phyloP scores from a whole-genome alignment of 768 basidiomycete genomes.

The Boletus pseudo-olivaceus region DNA sequence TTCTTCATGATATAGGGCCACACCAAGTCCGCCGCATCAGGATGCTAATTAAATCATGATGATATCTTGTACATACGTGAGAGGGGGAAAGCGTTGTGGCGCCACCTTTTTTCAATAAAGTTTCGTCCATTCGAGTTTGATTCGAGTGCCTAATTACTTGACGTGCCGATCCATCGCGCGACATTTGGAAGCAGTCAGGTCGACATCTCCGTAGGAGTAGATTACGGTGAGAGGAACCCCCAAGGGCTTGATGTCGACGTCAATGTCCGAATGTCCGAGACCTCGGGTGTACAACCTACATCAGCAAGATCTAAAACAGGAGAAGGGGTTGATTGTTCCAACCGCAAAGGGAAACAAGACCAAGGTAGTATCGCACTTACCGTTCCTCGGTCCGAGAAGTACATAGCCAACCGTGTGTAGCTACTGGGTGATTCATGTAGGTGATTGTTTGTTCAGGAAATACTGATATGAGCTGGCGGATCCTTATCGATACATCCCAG shows the following conservation, averaged over 20 bases:
- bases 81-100: neutral
- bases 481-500: too few species aligned
- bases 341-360: neutral
- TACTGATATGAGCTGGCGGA: neutral
- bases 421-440: neutral
- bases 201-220: neutral
- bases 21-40: neutral
- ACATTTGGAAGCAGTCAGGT: neutral
- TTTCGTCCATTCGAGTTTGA: neutral
- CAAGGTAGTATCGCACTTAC: neutral
- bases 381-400: neutral
- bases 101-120: neutral
- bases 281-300: neutral
- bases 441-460: neutral
- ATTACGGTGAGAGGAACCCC: neutral
- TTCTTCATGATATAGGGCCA: neutral
- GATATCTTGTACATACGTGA: too few species aligned
- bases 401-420: too few species aligned
- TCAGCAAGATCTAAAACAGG: neutral
- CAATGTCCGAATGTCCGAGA: neutral
- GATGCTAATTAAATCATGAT: neutral
- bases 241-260: neutral
- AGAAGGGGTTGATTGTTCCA: neutral
- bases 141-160: neutral
- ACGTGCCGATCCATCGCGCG: neutral